Evolutionary conservation across 1,139 yeast genomes (phyloP).

Genomic region (Kodamaea plutei): DNA sequence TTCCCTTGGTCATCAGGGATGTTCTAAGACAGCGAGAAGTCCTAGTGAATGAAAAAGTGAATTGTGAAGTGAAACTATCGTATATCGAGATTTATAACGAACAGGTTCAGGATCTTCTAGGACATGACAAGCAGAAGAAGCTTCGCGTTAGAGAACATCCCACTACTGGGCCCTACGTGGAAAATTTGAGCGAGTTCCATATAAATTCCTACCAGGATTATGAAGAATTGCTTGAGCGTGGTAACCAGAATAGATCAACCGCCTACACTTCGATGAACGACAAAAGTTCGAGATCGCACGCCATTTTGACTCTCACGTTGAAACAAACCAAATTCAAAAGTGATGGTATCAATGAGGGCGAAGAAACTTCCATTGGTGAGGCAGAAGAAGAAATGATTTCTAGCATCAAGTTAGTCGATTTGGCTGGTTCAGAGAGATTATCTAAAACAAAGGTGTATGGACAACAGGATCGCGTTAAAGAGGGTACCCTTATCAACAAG

Average conservation of each 20-base stretch:
- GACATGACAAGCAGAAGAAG: slow-evolving; percentile 21
- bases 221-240: slow-evolving; percentile 36
- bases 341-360: too few species aligned
- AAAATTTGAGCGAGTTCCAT: slow-evolving; percentile 48
- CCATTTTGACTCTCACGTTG: slow-evolving; percentile 61
- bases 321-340: slow-evolving; percentile 54
- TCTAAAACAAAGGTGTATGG: slow-evolving; percentile 62
- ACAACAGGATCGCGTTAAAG: slow-evolving; percentile 54
- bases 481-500: slow-evolving; percentile 72
- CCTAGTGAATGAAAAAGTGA: slow-evolving; percentile 36
- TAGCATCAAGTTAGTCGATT: slow-evolving; percentile 64
- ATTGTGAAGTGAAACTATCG: slow-evolving; percentile 54
- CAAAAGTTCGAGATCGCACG: slow-evolving; percentile 73
- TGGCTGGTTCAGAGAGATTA: slow-evolving; percentile 80
- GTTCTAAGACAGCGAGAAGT: slow-evolving; percentile 45
- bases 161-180: slow-evolving; percentile 65
- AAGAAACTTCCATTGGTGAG: slow-evolving; percentile 32
- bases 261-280: slow-evolving; percentile 71
- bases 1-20: slow-evolving; percentile 55
- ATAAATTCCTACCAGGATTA: slow-evolving; percentile 47
- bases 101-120: slow-evolving; percentile 56
- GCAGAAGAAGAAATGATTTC: slow-evolving; percentile 56
- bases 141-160: slow-evolving; percentile 59
- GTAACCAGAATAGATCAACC: slow-evolving; percentile 53
- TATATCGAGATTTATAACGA: slow-evolving; percentile 75